Evolutionary conservation across 495 filamentous ascomycete genomes (phyloP).

Genomic region (Penicillium bovifimosum): DNA sequence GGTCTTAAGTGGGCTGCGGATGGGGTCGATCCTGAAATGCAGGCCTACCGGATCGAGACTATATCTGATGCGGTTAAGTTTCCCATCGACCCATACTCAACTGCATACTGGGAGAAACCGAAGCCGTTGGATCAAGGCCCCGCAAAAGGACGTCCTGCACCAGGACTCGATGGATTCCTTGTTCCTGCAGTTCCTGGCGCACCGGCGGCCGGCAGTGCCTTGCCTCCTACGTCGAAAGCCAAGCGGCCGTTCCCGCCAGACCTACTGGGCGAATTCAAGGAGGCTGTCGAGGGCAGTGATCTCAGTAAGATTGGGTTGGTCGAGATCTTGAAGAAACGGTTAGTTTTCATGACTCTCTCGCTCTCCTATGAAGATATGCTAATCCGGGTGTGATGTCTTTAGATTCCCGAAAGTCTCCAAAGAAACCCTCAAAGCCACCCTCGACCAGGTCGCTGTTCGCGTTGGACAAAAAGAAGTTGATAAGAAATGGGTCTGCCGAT

Average conservation of each 20-base stretch:
- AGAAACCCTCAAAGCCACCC: constrained; percentile 63
- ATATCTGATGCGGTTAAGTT: constrained; percentile 50
- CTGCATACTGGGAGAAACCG: constrained; percentile 66
- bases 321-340: constrained; percentile 68
- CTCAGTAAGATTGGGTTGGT: constrained; percentile 70
- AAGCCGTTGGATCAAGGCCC: constrained; percentile 17
- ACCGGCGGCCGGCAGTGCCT: constrained; percentile 8
- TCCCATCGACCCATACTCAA: constrained; percentile 82
- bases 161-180: constrained; percentile 22
- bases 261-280: constrained; percentile 66
- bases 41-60: constrained; percentile 63
- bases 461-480: constrained; percentile 57
- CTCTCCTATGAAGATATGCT: background rate
- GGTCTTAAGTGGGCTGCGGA: constrained; percentile 79
- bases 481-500: constrained; percentile 57
- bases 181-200: constrained; percentile 7
- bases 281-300: constrained; percentile 61
- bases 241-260: constrained; percentile 49
- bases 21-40: constrained; percentile 37
- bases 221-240: constrained; percentile 20
- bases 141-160: background rate
- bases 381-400: background rate
- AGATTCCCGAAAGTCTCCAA: constrained; percentile 69
- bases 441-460: constrained; percentile 63
- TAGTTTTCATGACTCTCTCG: constrained; percentile 11